phyloP scores from a whole-genome alignment of 306 rosid species.

The Canavalia gladiata region DNA sequence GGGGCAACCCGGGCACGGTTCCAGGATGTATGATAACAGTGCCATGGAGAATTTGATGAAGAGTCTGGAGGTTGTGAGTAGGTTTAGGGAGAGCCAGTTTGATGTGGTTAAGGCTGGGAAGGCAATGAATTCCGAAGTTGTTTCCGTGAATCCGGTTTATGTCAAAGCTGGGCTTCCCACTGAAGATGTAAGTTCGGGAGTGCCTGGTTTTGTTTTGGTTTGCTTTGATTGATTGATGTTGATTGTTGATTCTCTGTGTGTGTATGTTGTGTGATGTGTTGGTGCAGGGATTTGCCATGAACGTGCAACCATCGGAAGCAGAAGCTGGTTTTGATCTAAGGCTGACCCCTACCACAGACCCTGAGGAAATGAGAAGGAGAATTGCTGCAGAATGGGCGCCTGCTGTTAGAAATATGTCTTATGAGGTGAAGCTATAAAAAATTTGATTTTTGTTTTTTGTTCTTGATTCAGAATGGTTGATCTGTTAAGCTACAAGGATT shows the following conservation, averaged over 20 bases:
- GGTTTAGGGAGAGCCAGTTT: constrained; percentile 86
- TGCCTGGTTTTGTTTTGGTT: background rate
- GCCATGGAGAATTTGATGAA: constrained; percentile 96
- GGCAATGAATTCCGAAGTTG: constrained; percentile 75
- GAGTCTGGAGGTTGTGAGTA: constrained; percentile 67
- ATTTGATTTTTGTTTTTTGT: constrained; percentile 8
- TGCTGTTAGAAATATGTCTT: constrained; percentile 75
- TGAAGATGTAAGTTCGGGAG: constrained; percentile 59
- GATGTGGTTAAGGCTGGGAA: constrained; percentile 81
- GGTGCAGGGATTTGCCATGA: constrained; percentile 89
- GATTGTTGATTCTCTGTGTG: background rate
- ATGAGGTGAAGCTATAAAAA: constrained; percentile 56
- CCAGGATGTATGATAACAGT: constrained; percentile 75
- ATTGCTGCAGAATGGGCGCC: constrained; percentile 92
- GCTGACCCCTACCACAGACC: constrained; percentile 75
- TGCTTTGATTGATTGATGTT: background rate
- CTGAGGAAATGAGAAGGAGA: constrained; percentile 69
- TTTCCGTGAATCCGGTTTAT: constrained; percentile 90
- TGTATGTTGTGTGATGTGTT: background rate
- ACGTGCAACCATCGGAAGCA: constrained; percentile 91
- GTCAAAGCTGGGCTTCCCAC: constrained; percentile 76
- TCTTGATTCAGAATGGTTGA: background rate
- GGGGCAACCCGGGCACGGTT: constrained; percentile 84
- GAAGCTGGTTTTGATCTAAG: constrained; percentile 90
- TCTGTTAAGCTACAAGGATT: background rate